Conservation (phyloP, 352 stramenopile species). For the Aphanomyces cochlioides region DNA sequence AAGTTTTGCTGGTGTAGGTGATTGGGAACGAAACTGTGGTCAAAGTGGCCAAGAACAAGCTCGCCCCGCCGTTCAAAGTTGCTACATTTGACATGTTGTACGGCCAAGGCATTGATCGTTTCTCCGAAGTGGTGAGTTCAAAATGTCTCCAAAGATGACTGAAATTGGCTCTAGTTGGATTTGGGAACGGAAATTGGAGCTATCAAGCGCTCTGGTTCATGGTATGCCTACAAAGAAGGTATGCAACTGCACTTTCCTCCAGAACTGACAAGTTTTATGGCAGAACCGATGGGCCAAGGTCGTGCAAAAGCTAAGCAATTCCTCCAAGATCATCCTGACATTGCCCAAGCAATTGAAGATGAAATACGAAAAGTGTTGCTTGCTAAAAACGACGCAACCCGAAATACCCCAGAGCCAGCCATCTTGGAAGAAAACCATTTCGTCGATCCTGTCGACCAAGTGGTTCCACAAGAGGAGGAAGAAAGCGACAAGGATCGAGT, state of each 20-base stretch:
- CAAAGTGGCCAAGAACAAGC: constrained; percentile 99
- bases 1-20: constrained; percentile 43
- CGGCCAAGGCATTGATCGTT: constrained; percentile 92
- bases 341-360: constrained; percentile 64
- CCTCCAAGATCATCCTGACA: constrained; percentile 64
- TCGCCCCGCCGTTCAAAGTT: constrained; percentile 94
- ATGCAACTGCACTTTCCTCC: too few species aligned
- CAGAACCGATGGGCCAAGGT: constrained; percentile 80
- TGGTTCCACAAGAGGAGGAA: too few species aligned
- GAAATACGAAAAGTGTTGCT: constrained; percentile 70
- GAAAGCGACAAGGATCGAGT: too few species aligned
- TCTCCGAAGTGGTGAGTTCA: constrained; percentile 63
- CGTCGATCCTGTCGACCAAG: background rate
- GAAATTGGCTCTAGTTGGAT: constrained; percentile 44
- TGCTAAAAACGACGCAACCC: background rate
- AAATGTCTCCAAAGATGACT: background rate
- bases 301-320: constrained; percentile 82
- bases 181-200: constrained; percentile 68
- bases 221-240: constrained; percentile 41
- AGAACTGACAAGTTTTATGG: background rate
- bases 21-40: constrained; percentile 96
- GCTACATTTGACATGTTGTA: constrained; percentile 98
- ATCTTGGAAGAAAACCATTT: background rate
- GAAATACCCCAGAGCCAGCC: too few species aligned
- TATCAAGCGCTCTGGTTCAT: constrained; percentile 74